These are phyloP conservation scores for Lepidium campestre DNA, from an alignment of 441 rosid genomes.

Conservation along the genomic window DNA sequence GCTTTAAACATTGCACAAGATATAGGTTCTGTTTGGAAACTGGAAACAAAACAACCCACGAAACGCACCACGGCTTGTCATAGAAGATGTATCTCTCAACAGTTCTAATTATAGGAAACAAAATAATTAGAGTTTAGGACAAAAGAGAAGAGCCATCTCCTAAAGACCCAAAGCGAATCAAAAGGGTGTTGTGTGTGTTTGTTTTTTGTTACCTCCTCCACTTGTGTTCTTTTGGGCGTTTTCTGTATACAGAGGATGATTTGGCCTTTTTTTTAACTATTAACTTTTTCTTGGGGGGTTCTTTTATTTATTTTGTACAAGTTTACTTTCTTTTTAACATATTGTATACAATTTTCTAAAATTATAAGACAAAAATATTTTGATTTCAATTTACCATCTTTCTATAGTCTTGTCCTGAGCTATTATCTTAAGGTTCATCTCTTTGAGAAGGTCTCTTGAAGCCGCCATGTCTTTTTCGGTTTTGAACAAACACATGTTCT, in stretches of 20 bases:
- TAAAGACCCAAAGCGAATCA: constrained; percentile 36
- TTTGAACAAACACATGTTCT: not conserved
- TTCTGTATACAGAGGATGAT: constrained; percentile 51
- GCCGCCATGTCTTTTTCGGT: not conserved
- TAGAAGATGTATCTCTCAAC: constrained; percentile 73
- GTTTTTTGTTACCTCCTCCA: constrained; percentile 30
- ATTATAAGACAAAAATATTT: not conserved
- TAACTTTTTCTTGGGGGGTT: not conserved
- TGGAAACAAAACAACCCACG: constrained; percentile 52
- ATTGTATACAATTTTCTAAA: not conserved
- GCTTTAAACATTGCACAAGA: constrained; percentile 63
- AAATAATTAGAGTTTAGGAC: constrained; percentile 17
- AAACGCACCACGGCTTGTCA: constrained; percentile 48
- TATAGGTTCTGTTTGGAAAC: constrained; percentile 62
- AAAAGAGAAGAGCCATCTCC: constrained; percentile 53
- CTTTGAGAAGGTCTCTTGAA: not conserved
- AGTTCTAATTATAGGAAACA: constrained; percentile 30
- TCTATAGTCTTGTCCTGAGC: not conserved
- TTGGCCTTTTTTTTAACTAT: constrained; percentile 38
- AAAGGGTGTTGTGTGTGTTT: constrained; percentile 23
- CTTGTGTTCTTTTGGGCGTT: constrained; percentile 37
- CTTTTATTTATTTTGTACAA: constrained; percentile 19
- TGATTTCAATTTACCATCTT: not conserved
- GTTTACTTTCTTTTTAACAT: not conserved
- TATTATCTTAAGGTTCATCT: too few relatives aligned